Evolutionary conservation across 306 rosid species (phyloP).

Genomic region (Prinsepia uniflora): DNA sequence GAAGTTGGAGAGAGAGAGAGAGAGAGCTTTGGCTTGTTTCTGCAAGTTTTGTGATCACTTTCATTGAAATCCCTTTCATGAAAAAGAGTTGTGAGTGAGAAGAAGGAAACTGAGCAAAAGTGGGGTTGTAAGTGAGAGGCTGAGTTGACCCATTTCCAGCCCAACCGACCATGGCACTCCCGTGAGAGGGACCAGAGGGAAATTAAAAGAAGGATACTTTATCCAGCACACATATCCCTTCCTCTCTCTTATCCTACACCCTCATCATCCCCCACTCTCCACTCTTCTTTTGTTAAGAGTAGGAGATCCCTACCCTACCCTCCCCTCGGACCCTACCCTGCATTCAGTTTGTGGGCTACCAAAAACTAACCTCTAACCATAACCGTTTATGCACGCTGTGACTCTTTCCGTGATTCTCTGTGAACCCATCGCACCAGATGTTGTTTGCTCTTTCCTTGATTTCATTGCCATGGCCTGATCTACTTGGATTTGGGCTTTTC

Average conservation of each 20-base stretch:
- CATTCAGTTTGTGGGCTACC: constrained; percentile 37
- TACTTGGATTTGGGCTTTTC: constrained; percentile 45
- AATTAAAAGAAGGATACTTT: constrained; percentile 23
- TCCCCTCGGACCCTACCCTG: constrained; percentile 4
- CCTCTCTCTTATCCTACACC: constrained; percentile 39
- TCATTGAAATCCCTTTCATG: constrained; percentile 57
- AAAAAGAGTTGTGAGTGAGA: constrained; percentile 43
- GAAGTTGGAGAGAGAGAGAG: constrained; percentile 16
- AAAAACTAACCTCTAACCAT: constrained; percentile 37
- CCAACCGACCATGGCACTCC: constrained; percentile 78
- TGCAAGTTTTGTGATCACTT: constrained; percentile 47
- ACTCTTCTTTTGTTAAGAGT: constrained; percentile 27
- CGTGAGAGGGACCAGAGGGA: constrained; percentile 77
- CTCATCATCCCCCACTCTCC: not conserved
- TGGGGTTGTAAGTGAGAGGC: constrained; percentile 31
- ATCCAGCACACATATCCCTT: constrained; percentile 34
- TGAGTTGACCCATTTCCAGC: constrained; percentile 69
- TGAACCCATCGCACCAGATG: constrained; percentile 18
- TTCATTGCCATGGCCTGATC: constrained; percentile 36
- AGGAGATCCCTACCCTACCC: constrained; percentile 38
- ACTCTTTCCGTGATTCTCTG: constrained; percentile 20
- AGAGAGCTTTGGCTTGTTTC: constrained; percentile 9
- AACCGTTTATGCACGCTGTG: constrained; percentile 24
- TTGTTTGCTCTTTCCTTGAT: not conserved
- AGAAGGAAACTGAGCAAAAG: constrained; percentile 36